Evolutionary conservation across 345 rosid species (phyloP).

Genomic region (Eucalyptus pumila): DNA sequence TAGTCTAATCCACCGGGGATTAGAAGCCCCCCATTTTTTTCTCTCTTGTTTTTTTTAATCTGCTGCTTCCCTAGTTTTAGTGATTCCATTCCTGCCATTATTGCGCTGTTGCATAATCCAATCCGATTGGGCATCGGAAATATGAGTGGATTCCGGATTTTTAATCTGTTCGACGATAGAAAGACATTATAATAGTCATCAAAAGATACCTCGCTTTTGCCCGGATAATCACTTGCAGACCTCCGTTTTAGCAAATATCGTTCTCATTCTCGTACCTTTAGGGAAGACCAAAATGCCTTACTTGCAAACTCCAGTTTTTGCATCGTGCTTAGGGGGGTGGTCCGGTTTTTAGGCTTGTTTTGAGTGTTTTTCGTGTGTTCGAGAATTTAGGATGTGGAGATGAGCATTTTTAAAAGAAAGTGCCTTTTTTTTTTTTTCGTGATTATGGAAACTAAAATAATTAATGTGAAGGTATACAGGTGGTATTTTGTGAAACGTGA

Average conservation of each 20-base stretch:
- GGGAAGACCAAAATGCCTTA: background rate
- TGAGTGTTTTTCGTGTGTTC: background rate
- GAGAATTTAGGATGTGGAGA: background rate
- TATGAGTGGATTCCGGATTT: background rate
- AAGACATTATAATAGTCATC: background rate
- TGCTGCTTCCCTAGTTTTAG: background rate
- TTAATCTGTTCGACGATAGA: background rate
- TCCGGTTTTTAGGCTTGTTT: background rate
- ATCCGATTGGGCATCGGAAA: background rate
- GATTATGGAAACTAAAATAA: background rate
- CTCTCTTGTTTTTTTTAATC: background rate
- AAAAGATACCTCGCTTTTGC: background rate
- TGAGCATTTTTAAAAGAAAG: background rate
- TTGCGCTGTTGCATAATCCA: background rate
- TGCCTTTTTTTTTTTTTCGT: background rate
- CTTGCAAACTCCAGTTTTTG: background rate
- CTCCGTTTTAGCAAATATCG: background rate
- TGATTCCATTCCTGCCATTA: background rate
- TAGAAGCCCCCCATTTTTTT: background rate
- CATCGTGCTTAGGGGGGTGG: background rate
- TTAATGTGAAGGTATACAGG: background rate
- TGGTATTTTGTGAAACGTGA: background rate
- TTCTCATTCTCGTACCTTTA: background rate
- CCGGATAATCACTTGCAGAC: background rate
- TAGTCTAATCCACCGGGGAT: background rate